Conservation (phyloP, 179 eudicot genomes). For the Spinacia oleracea region DNA sequence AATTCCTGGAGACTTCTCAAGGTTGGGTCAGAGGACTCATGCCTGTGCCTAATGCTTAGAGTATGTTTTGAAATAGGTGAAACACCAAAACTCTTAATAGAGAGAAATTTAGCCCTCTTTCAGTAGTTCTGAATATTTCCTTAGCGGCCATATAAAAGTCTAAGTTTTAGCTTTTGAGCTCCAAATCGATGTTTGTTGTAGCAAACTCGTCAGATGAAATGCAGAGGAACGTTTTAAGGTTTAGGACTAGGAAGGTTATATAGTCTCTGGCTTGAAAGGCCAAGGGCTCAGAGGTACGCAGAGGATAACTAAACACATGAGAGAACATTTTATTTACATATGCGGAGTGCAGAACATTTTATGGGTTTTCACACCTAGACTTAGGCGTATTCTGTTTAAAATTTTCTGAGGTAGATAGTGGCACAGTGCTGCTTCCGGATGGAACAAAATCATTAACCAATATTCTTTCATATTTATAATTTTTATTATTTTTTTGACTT, state of each 20-base stretch:
- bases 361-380: not conserved
- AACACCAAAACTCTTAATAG: not conserved
- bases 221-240: not conserved
- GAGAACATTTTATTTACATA: not conserved
- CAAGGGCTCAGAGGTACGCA: no score
- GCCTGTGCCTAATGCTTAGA: not conserved
- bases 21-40: not conserved
- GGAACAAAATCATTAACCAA: not conserved
- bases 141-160: not conserved
- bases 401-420: not conserved
- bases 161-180: not conserved
- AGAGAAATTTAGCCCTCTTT: not conserved
- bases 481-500: not conserved
- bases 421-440: not conserved
- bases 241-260: no score
- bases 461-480: not conserved
- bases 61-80: not conserved
- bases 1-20: not conserved
- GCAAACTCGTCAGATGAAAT: not conserved
- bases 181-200: not conserved
- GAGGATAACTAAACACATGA: not conserved
- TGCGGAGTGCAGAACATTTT: not conserved
- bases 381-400: not conserved
- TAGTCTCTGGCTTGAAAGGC: no score
- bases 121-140: not conserved